Evolutionary conservation across 2,329 filamentous ascomycete species (phyloP).

Genomic region (Chrysoporthe puriensis): DNA sequence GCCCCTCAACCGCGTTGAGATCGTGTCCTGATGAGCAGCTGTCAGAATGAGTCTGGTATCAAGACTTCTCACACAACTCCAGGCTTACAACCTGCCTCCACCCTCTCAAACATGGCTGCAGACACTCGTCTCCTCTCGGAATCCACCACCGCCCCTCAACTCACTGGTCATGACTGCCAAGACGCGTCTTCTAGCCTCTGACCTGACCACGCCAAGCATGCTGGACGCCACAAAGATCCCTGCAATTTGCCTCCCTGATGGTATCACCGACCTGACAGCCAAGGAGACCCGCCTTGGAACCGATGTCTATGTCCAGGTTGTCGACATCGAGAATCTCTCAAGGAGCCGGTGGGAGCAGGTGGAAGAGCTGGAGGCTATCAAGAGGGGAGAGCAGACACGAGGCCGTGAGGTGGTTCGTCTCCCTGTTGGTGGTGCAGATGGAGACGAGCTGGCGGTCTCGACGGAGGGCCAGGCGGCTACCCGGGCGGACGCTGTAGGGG

Average conservation of each 20-base stretch:
- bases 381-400: conserved; percentile 72
- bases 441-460: conserved; percentile 48
- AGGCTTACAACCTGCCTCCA: conserved; percentile 57
- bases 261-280: conserved; percentile 56
- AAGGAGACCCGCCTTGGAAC: conserved; percentile 60
- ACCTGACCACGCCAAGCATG: conserved; percentile 67
- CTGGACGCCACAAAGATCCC: conserved; percentile 47
- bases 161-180: conserved; percentile 79
- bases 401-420: conserved; percentile 84
- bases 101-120: conserved; percentile 64
- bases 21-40: not conserved
- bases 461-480: conserved; percentile 22
- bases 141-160: conserved; percentile 63
- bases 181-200: conserved; percentile 76
- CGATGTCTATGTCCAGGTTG: conserved; percentile 76
- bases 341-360: conserved; percentile 84
- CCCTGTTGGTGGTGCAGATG: conserved; percentile 45
- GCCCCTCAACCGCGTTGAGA: not conserved
- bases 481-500: conserved; percentile 18
- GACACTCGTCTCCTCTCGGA: conserved; percentile 60
- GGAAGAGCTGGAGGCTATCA: conserved; percentile 75
- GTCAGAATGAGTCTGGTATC: conserved; percentile 41
- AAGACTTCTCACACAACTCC: conserved; percentile 57
- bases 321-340: conserved; percentile 84
- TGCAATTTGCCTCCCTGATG: conserved; percentile 58